Percentiles rank a stretch among this genome's conserved stretches.
phyloP scores from a whole-genome alignment of 176 grass and related monocot species.

The Musa troglodytarum region DNA sequence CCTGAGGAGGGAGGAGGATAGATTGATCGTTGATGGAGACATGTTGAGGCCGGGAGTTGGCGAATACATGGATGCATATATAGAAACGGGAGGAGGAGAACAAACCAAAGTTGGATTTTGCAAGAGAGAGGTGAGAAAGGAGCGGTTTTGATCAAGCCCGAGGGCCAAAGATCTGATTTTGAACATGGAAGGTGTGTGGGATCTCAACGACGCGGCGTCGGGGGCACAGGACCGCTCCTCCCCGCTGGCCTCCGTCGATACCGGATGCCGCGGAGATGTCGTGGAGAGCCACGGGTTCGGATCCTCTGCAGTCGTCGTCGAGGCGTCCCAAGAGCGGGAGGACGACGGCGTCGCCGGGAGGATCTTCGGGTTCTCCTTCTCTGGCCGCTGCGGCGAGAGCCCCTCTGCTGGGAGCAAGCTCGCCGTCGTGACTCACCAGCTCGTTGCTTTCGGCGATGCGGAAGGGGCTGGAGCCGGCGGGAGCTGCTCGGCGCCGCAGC shows the following conservation, averaged over 20 bases:
- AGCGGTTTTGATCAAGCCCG: neutral
- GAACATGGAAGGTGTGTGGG: neutral
- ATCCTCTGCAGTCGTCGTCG: neutral
- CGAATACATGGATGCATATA: too few species aligned
- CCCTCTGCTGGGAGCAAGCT: neutral
- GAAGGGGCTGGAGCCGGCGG: neutral
- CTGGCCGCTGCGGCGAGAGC: neutral
- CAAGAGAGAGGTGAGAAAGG: neutral
- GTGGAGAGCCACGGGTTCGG: neutral
- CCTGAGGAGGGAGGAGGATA: too few species aligned
- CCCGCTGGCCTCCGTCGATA: neutral
- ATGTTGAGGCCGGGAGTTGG: too few species aligned
- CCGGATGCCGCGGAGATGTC: neutral
- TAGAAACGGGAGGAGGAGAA: neutral
- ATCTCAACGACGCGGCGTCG: neutral
- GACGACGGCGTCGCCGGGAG: neutral
- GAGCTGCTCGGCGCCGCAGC: neutral
- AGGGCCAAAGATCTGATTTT: neutral
- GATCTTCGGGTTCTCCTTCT: conserved; percentile 12
- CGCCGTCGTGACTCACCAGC: conserved; percentile 37
- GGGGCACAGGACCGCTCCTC: neutral
- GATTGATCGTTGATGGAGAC: too few species aligned
- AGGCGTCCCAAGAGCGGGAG: neutral
- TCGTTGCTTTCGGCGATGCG: conserved; percentile 29
- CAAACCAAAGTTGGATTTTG: neutral